These are phyloP conservation scores for Samsoniella hepiali DNA, from an alignment of 2,329 filamentous ascomycete genomes.

Conservation along the genomic window DNA sequence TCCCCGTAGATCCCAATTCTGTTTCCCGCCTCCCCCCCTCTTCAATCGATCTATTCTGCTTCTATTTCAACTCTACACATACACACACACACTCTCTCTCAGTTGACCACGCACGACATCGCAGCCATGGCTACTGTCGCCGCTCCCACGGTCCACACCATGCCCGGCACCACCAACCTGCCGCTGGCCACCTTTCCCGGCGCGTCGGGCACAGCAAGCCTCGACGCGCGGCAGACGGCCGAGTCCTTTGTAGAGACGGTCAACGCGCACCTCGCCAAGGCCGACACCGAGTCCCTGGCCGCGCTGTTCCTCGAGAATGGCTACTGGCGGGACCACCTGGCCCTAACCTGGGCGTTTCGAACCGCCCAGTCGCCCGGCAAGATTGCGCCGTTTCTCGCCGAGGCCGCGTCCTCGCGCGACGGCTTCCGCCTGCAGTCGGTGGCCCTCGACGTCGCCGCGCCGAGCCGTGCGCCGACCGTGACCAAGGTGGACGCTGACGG, in stretches of 20 bases:
- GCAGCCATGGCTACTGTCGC: constrained; percentile 6
- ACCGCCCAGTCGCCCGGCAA: constrained; percentile 34
- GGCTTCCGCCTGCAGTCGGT: constrained; percentile 12
- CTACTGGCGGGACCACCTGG: constrained; percentile 55
- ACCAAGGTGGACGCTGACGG: constrained; percentile 19
- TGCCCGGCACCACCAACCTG: constrained; percentile 16
- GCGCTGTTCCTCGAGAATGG: constrained; percentile 36
- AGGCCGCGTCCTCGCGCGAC: constrained; percentile 8
- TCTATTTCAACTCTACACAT: background rate
- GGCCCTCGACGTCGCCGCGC: background rate
- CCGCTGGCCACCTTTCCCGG: constrained; percentile 11
- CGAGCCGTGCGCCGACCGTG: constrained; percentile 2
- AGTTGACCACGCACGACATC: background rate
- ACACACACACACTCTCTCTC: background rate
- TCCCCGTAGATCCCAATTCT: too few species aligned
- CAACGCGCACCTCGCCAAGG: constrained; percentile 14
- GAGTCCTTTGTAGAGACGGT: background rate
- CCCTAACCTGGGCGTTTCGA: constrained; percentile 50
- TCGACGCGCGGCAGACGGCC: constrained; percentile 6
- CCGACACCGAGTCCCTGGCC: constrained; percentile 22
- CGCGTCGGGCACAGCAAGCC: background rate
- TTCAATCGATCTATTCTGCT: background rate
- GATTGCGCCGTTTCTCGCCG: constrained; percentile 15
- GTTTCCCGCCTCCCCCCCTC: background rate
- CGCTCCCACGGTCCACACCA: constrained; percentile 15